phyloP scores from a whole-genome alignment of 1,139 yeast species.

The Yarrowia galli region DNA sequence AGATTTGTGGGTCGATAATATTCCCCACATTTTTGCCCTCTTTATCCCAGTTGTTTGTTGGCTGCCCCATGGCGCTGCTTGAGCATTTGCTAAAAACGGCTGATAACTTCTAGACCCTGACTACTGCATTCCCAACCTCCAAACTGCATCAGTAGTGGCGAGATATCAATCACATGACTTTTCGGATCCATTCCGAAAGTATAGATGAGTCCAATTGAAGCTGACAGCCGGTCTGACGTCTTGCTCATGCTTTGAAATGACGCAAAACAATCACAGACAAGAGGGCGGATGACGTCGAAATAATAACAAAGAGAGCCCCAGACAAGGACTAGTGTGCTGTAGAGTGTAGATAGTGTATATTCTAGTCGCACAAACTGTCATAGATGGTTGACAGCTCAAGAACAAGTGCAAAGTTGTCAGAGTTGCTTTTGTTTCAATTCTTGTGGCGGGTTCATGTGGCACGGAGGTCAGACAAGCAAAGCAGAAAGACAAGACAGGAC shows the following conservation, averaged over 20 bases:
- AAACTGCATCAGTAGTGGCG: not conserved
- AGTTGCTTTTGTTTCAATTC: not conserved
- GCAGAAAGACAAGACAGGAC: too few species aligned
- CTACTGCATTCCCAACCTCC: slow-evolving; percentile 21
- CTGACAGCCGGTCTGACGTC: not conserved
- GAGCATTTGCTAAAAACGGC: slow-evolving; percentile 11
- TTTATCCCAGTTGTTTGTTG: not conserved
- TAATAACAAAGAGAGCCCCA: not conserved
- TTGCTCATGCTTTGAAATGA: slow-evolving; percentile 29
- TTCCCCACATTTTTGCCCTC: slow-evolving; percentile 13
- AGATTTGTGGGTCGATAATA: slow-evolving; percentile 7
- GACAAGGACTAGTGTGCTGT: slow-evolving; percentile 24
- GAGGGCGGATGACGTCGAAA: slow-evolving; percentile 12
- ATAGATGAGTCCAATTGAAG: not conserved
- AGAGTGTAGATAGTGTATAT: slow-evolving; percentile 34
- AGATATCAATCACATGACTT: not conserved
- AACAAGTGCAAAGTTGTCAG: not conserved
- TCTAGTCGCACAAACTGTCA: slow-evolving; percentile 27
- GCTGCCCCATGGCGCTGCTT: not conserved
- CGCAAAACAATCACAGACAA: not conserved
- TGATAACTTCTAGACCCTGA: slow-evolving; percentile 34
- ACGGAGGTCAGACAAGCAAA: not conserved
- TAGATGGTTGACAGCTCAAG: slow-evolving; percentile 1
- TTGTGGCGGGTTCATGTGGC: not conserved
- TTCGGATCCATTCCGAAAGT: slow-evolving; percentile 32